Base-by-base conservation (phyloP, 192 early-diverging fungal genomes). In the Mortierella alpina region DNA sequence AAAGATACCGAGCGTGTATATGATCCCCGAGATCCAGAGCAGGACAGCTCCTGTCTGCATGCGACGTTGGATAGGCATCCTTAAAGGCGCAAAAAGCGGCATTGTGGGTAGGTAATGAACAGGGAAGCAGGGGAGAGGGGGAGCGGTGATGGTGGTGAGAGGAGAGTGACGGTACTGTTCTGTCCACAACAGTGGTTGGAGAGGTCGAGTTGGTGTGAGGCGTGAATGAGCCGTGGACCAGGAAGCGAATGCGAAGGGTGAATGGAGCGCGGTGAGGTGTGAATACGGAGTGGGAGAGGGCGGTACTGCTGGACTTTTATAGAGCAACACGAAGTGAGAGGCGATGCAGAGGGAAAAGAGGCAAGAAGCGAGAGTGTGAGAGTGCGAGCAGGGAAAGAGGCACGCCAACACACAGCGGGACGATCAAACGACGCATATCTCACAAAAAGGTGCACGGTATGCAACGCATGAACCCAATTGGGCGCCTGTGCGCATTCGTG, bases 41-140 rank as follows among this genome's bases (percentile, higher is more conserved):
- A 87, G 48, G 5, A 93, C 84, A 2, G 89, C 84, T 0, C 84
- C 66, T 20, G 92, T 92, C 68, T 95, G 93, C 31, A 87, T 48
- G 31, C 93, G 85, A 23, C 92, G 88, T 41, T 88, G 77, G 46
- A 91, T 56, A 0, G 93, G 92, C 17, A 93, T 76, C 17, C 73
- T 58, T 22, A 92, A 48, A 18, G 93, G 93, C 9, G 89, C 93
- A 81, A 90, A 93, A 45, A 72, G 70, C 11, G 75, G 56, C 64
- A 62, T 72, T 41, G 17, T 77, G 49, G 44, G 60, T n/a, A 13
- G 0, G 11, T 23, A 47, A 18, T 48, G 44, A 47, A 40, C 40
- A 44, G 5, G 60, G 22, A 7, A 51, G 1, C 12, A 15, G 50
- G n/a, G 58, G 31, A 40, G n/a, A n/a, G n/a, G n/a, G n/a, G n/a